Evolutionary conservation across 169 alveolate genomes (phyloP), one percentile per base, ranked within the genome.

Genomic region (Plasmodium gallinaceum): DNA sequence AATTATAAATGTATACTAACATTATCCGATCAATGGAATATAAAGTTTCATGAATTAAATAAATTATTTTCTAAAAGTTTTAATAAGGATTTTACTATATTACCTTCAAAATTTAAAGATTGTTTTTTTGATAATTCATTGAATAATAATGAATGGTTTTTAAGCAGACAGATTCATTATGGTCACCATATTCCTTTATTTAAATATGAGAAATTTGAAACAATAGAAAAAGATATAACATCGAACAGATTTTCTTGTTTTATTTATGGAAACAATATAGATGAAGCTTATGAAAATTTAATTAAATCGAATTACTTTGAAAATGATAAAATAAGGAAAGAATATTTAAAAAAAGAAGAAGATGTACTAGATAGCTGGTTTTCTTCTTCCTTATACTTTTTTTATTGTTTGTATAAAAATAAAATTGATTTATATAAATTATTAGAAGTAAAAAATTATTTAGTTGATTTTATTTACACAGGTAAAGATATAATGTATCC

Each of bases 301-400:
- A 26, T 37, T 5, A 26, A 76, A 1, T 76, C 89, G 12, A 2
- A n/a, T 10, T 32, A n/a, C n/a, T 64, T 76, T 22, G 22, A 76
- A 46, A 48, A 14, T 3, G 62, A 22, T 42, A 43, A n/a, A 26
- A 32, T 76, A 6, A 76, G 37, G 54, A 62, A 52, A 22, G 89
- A 76, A 68, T 4, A 22, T n/a, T 39, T 76, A 64, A 61, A 76
- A 48, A 7, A 43, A 43, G 71, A 57, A 43, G 69, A 72, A 1
- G 89, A 76, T 39, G 75, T 76, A 5, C 24, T 76, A 32, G 89
- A 76, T 42, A 76, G 64, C 22, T 76, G 89, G 89, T 76, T 76
- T 26, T 76, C 89, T 20, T 76, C 89, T 8, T 62, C 46, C 18
- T 57, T 76, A 20, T 76, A 76, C 54, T 52, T 54, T 8, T n/a